Evolutionary conservation across 257 asterid species (phyloP), one percentile per base, ranked within the genome.

Genomic region (Gynochthodes officinalis): DNA sequence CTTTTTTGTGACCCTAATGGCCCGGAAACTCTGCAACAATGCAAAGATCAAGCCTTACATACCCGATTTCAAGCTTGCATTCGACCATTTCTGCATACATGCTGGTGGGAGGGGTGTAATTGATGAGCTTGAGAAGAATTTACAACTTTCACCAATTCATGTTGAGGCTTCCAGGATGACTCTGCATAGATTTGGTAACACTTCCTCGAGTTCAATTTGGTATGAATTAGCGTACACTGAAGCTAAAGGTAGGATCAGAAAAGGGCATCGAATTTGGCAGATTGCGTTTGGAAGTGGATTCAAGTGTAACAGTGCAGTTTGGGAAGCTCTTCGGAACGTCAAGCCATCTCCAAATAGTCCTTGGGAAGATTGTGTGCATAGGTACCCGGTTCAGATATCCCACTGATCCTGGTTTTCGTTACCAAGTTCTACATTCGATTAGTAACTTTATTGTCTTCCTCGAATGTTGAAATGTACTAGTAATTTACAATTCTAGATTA

Each of bases 201-300:
- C 89, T 54, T 82, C 84, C 0, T 82, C 84, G 23, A 82, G 87
- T 65, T 85, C 86, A 4, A 80, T 84, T n/a, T 84, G 88, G 88
- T 82, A 84, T 14, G 88, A 84, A 66, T 14, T 84, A 70, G 84
- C 81, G 3, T 84, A 81, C 50, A 74, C 33, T 0, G 88, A 84
- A 67, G 84, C 86, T 0, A 84, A 81, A 44, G 78, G 86, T 64
- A 79, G 86, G 76, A 69, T 84, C 42, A 65, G 14, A 13, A 84
- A 35, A 57, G 86, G 88, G 25, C 58, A 84, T 55, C 63, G 82
- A 4, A 71, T 84, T 33, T 84, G 88, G 88, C 88, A 84, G 74
- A 84, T 84, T 37, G 85, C 85, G 0, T 84, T 84, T 28, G 87
- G 87, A n/a, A 82, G 86, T 55, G 86, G 86, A 19, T 83, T 83